These are phyloP conservation scores for Penicillium roqueforti DNA, from an alignment of 495 filamentous ascomycete species.

Conservation along the genomic window DNA sequence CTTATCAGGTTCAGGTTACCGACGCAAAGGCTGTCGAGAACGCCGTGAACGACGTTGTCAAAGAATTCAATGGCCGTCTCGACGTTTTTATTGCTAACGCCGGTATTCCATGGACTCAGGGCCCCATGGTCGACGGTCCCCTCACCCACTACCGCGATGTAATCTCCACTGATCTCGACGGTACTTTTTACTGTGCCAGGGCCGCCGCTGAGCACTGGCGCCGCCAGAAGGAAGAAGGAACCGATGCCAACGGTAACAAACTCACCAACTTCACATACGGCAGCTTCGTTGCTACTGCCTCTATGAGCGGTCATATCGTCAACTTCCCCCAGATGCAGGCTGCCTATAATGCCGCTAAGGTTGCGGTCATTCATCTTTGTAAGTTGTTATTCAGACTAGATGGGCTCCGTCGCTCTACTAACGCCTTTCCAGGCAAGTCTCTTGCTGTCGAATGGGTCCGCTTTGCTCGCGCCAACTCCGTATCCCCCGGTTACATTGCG, in stretches of 20 bases:
- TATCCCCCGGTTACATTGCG: conserved; percentile 84
- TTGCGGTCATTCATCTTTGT: conserved; percentile 81
- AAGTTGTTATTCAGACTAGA: conserved; percentile 23
- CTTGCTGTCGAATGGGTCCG: conserved; percentile 84
- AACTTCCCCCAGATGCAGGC: conserved; percentile 85
- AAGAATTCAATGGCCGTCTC: conserved; percentile 68
- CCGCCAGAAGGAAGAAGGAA: conserved; percentile 60
- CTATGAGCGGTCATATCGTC: conserved; percentile 80
- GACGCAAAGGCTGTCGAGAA: conserved; percentile 53
- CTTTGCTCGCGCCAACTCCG: conserved; percentile 76
- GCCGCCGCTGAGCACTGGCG: conserved; percentile 70
- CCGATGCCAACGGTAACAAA: conserved; percentile 60
- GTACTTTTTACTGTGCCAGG: conserved; percentile 76
- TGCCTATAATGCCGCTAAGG: conserved; percentile 86
- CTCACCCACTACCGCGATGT: conserved; percentile 65
- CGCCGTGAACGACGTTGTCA: conserved; percentile 54
- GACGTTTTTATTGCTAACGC: conserved; percentile 81
- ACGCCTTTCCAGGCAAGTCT: conserved; percentile 50
- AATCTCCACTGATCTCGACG: conserved; percentile 71
- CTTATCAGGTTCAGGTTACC: conserved; percentile 69
- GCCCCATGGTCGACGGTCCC: conserved; percentile 61
- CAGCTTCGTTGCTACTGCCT: conserved; percentile 74
- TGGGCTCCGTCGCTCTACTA: background rate
- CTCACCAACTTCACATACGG: conserved; percentile 63
- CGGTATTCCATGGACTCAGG: conserved; percentile 70